Base-by-base conservation (phyloP, 2,329 filamentous ascomycete species). In the Paracorniculantispora psalliotae region DNA sequence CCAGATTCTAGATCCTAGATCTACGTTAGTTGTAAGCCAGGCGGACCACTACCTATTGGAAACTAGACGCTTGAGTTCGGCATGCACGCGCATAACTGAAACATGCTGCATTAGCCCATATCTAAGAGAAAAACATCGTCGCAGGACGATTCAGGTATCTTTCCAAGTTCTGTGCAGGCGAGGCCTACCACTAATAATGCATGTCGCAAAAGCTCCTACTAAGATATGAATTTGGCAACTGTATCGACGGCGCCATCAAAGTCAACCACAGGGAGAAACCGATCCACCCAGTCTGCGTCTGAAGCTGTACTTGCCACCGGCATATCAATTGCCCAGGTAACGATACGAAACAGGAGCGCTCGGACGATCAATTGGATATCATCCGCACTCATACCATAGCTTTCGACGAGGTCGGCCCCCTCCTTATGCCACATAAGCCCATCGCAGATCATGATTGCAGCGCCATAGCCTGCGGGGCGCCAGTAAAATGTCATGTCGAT, bases 401-500 rank as follows among this genome's bases (percentile, higher is more conserved):
- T 19, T 19, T 61, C 50, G 8, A 63, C 25, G 10, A 60, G 53
- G 7, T 55, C 49, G 10, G 25, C 33, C 12, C 54, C 54, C 47
- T 56, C 13, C 10, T 23, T 15, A 12, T 63, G 39, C 58, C 62
- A 61, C 13, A 54, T 28, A 19, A 63, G 17, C 7, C 52, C 56
- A 26, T 62, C 60, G 1, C 60, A 55, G 13, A 63, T 52, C 8
- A 59, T 48, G 21, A 63, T 63, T 13, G 62, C 62, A 21, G 60
- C 60, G 5, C 50, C 60, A 8, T 56, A 59, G 2, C 13, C 33
- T 10, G 51, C 51, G 13, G 61, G 60, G 10, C 52, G 44, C 60
- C 59, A 61, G 41, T 59, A 61, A n/a, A 59, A 59, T 4, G 59
- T 58, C 62, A 62, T 25, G 44, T 63, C 60, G n/a, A 61, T 58